Conservation (phyloP, 1,139 yeast genomes). For the Yamadazyma siamensis region DNA sequence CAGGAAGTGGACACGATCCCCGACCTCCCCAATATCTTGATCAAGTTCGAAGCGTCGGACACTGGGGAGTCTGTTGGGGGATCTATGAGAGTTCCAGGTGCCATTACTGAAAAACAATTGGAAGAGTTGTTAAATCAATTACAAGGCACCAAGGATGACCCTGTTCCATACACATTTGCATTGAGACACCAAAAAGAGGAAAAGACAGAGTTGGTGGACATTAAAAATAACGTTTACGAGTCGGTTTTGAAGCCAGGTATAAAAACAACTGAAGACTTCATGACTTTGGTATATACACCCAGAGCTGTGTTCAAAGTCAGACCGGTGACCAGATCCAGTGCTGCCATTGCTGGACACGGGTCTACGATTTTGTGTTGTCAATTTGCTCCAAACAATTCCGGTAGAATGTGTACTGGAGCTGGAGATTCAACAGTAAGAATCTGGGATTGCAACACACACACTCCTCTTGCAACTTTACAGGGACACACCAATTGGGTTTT, state of each 20-base stretch:
- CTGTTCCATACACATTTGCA: constrained; percentile 87
- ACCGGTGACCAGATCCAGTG: constrained; percentile 86
- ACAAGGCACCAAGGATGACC: constrained; percentile 66
- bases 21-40: constrained; percentile 82
- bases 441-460: constrained; percentile 96
- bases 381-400: constrained; percentile 87
- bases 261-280: constrained; percentile 87
- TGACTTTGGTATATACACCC: constrained; percentile 90
- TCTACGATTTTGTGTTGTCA: constrained; percentile 88
- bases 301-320: constrained; percentile 91
- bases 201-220: constrained; percentile 55
- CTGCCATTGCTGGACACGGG: constrained; percentile 95
- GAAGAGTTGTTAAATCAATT: constrained; percentile 83
- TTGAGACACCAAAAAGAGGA: constrained; percentile 44
- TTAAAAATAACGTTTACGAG: constrained; percentile 69
- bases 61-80: constrained; percentile 90
- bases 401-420: constrained; percentile 91
- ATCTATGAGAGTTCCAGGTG: constrained; percentile 88
- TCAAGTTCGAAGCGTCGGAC: constrained; percentile 90
- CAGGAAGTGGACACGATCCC: constrained; percentile 76
- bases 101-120: constrained; percentile 77
- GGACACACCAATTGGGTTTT: constrained; percentile 96
- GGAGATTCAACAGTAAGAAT: constrained; percentile 97
- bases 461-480: constrained; percentile 72
- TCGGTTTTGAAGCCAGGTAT: constrained; percentile 84